Evolutionary conservation across 371 early-diverging fungal genomes (phyloP).

Genomic region (Funneliformis caledonium): DNA sequence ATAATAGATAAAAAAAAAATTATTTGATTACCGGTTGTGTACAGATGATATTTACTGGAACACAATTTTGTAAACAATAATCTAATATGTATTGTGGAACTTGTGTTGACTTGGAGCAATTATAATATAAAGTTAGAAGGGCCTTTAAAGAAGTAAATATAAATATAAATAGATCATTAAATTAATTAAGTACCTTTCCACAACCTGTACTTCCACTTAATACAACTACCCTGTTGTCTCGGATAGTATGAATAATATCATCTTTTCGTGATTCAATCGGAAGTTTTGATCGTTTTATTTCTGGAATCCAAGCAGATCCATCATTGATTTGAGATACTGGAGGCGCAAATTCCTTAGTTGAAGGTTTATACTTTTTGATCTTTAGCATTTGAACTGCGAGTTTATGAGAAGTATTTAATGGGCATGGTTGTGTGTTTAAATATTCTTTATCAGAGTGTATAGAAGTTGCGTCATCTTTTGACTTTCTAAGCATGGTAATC

Average conservation of each 20-base stretch:
- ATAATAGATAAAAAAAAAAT: not conserved
- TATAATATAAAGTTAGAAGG: not conserved
- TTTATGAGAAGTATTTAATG: not conserved
- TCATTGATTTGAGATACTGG: conserved; percentile 2
- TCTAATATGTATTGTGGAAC: conserved; percentile 42
- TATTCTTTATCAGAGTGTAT: not conserved
- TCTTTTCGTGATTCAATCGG: conserved; percentile 34
- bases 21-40: conserved; percentile 40
- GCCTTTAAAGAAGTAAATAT: not conserved
- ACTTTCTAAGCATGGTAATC: not conserved
- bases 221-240: conserved; percentile 36
- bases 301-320: conserved; percentile 33
- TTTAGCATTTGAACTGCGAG: conserved; percentile 12
- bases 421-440: not conserved
- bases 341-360: conserved; percentile 19
- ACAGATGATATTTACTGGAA: conserved; percentile 39
- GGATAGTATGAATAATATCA: conserved; percentile 38
- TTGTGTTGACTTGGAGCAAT: conserved; percentile 38
- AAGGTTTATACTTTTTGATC: conserved; percentile 9
- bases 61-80: conserved; percentile 36
- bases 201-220: conserved; percentile 42
- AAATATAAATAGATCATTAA: not conserved
- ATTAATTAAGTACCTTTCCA: conserved; percentile 36
- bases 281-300: conserved; percentile 18
- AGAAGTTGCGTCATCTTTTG: not conserved